Evolutionary conservation across 768 basidiomycete genomes (phyloP).

Genomic region (Naganishia vishniacii): DNA sequence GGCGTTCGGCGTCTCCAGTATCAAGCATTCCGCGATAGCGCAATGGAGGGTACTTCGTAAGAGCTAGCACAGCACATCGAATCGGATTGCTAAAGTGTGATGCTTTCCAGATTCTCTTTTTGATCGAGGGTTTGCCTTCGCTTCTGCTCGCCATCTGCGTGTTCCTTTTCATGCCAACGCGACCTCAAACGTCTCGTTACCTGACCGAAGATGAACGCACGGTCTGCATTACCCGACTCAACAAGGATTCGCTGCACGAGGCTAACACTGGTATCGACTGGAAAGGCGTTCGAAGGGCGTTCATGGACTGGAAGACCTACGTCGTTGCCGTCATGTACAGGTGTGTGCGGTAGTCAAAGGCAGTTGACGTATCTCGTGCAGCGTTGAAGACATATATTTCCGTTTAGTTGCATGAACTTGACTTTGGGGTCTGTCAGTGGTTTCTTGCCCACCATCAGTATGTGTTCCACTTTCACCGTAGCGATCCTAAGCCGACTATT

Average conservation of each 20-base stretch:
- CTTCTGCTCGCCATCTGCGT: slow-evolving; percentile 49
- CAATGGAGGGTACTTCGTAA: slow-evolving; percentile 33
- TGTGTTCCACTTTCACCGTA: not conserved
- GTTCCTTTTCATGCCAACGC: slow-evolving; percentile 49
- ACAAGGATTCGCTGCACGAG: slow-evolving; percentile 38
- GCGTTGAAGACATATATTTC: slow-evolving; percentile 25
- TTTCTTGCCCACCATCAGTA: slow-evolving; percentile 49
- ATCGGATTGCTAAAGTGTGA: too few species aligned
- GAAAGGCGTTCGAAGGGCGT: slow-evolving; percentile 45
- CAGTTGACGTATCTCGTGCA: slow-evolving; percentile 7
- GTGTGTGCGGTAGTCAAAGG: slow-evolving; percentile 15
- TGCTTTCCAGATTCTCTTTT: slow-evolving; percentile 49
- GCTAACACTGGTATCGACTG: slow-evolving; percentile 44
- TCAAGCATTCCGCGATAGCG: slow-evolving; percentile 35
- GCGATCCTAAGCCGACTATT: not conserved
- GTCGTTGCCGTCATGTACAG: slow-evolving; percentile 37
- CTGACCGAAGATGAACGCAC: slow-evolving; percentile 48
- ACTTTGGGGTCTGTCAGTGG: slow-evolving; percentile 36
- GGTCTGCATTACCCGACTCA: slow-evolving; percentile 47
- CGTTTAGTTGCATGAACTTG: slow-evolving; percentile 47
- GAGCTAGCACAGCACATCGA: too few species aligned
- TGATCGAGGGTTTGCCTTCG: slow-evolving; percentile 50
- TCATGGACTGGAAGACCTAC: slow-evolving; percentile 49
- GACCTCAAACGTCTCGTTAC: slow-evolving; percentile 48
- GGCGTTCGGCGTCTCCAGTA: slow-evolving; percentile 40